Conservation (phyloP, 2,329 filamentous ascomycete genomes). For the Alternaria burnsii region DNA sequence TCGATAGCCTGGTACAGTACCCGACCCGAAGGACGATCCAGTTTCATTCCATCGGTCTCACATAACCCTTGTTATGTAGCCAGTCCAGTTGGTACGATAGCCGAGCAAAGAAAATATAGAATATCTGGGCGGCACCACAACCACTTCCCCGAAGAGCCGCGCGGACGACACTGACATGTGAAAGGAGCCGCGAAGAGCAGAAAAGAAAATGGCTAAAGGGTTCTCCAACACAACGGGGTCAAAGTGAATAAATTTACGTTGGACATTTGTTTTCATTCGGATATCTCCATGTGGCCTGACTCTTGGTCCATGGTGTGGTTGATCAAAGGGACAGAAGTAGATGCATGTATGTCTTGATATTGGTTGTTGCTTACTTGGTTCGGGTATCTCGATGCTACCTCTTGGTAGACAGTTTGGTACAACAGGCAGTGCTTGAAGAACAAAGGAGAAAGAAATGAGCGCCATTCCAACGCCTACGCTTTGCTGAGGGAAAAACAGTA, state of each 20-base stretch:
- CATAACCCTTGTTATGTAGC: neutral
- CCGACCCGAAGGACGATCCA: neutral
- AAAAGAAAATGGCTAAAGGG: neutral
- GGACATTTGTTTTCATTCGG: neutral
- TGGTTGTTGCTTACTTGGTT: neutral
- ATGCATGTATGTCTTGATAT: neutral
- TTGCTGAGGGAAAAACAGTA: neutral
- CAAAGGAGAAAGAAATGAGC: neutral
- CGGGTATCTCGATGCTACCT: slow-evolving; percentile 3
- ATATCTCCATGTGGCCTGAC: neutral
- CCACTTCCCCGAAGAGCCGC: neutral
- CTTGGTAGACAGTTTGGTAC: neutral
- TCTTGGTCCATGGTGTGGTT: neutral
- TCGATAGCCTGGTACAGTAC: neutral
- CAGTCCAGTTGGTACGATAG: neutral
- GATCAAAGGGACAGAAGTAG: neutral
- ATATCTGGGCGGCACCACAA: neutral
- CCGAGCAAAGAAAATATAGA: neutral
- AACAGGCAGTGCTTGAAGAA: neutral
- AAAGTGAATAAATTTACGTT: neutral
- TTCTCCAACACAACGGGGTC: neutral
- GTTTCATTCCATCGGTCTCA: neutral
- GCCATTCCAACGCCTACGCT: slow-evolving; percentile 3
- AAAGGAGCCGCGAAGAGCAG: neutral
- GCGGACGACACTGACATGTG: neutral